Evolutionary conservation across 192 early-diverging fungal genomes (phyloP), one percentile per base, ranked within the genome.

Genomic region (Dissophora globulifera): DNA sequence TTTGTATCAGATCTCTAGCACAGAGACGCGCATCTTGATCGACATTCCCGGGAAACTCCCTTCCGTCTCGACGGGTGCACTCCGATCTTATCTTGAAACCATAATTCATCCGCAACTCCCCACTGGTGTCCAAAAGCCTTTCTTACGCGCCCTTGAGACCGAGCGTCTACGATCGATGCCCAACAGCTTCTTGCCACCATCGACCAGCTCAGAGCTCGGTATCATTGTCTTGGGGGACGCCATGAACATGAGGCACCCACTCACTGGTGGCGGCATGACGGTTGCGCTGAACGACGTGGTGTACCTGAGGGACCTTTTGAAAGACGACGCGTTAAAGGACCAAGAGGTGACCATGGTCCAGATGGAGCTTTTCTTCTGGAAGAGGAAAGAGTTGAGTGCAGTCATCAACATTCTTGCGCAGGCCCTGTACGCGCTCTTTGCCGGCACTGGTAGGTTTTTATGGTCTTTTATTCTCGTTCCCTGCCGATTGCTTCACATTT

Each of bases 221-320:
- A 69, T 95, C 16, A 83, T 97, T 47, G 78, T 96, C 19, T 62
- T 97, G 13, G 96, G 96, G 58, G 96, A 98, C 82, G 93, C 96
- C 15, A 89, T 93, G 78, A 98, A 98, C 66, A 95, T 97, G 84
- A 88, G 95, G 35, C 95, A 97, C 61, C 95, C 95, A n/a, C 82
- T 98, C 58, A 97, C 95, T 0, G 96, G 96, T 29, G 95, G 93
- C 58, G 96, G 96, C 13, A 98, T 98, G 96, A 97, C 96, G 1
- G 91, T 98, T 0, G 96, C 88, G 3, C 85, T 97, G 45, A 95
- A 90, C 86, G 96, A 98, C 78, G 90, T 93, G 13, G 90, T 94
- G 0, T 82, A 88, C 26, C 50, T 96, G 45, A 58, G 82, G 7
- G 82, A 92, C 2, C 60, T 91, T 7, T 76, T 93, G 45, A 58